Conservation (phyloP, 2,329 filamentous ascomycete species). For the Pseudogymnoascus sp. region DNA sequence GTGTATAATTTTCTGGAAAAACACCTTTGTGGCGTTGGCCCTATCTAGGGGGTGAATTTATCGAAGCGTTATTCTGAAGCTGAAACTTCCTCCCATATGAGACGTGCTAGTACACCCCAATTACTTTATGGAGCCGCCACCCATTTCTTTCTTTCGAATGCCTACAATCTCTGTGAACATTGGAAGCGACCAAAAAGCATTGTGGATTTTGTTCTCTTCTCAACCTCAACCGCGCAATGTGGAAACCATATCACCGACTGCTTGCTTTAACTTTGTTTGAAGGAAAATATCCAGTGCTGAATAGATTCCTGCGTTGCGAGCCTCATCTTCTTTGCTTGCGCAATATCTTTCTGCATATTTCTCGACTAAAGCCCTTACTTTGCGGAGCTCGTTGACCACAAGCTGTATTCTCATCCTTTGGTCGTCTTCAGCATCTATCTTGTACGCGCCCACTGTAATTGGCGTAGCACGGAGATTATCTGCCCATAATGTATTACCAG, state of each 20-base stretch:
- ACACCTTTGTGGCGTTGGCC: not conserved
- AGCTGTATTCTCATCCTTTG: constrained; percentile 3
- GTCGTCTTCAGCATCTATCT: constrained; percentile 1
- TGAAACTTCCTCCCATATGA: not conserved
- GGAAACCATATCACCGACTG: not conserved
- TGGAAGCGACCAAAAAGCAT: not conserved
- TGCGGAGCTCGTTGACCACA: not conserved
- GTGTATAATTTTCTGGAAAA: not conserved
- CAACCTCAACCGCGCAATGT: not conserved
- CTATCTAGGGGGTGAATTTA: not conserved
- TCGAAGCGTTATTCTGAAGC: not conserved
- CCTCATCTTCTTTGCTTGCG: not conserved
- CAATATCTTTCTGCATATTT: constrained; percentile 1
- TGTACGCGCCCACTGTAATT: not conserved
- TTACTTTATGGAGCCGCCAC: not conserved
- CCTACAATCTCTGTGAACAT: not conserved
- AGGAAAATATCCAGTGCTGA: not conserved
- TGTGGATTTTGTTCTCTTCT: not conserved
- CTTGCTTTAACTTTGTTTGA: constrained; percentile 3
- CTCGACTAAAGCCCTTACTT: not conserved
- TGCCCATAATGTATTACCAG: not conserved
- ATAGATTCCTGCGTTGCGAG: not conserved
- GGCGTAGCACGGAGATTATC: not conserved
- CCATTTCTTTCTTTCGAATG: not conserved
- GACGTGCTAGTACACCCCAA: not conserved